phyloP scores from a whole-genome alignment of 2,329 filamentous ascomycete genomes.

The Epichloe baconii region DNA sequence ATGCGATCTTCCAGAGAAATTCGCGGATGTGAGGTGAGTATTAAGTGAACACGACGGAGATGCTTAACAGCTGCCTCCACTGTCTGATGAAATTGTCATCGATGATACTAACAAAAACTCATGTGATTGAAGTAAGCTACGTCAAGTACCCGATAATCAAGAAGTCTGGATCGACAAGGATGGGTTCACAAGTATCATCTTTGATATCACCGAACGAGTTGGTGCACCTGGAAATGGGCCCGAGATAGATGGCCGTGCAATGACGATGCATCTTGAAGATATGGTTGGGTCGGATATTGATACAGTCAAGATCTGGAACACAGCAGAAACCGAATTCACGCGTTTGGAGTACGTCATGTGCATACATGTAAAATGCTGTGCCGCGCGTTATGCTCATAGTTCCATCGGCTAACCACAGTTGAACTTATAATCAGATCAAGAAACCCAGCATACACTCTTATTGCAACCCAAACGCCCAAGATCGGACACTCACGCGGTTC shows the following conservation, averaged over 20 bases:
- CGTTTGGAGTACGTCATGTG: slow-evolving; percentile 33
- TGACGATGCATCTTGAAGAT: slow-evolving; percentile 56
- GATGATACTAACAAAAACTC: not conserved
- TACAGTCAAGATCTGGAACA: slow-evolving; percentile 52
- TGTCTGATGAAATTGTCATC: not conserved
- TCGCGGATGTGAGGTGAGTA: slow-evolving; percentile 57
- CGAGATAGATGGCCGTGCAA: slow-evolving; percentile 55
- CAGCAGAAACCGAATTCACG: slow-evolving; percentile 45
- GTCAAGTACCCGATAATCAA: slow-evolving; percentile 74
- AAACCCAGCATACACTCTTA: slow-evolving; percentile 54
- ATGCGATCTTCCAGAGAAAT: slow-evolving; percentile 52
- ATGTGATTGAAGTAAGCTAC: slow-evolving; percentile 41
- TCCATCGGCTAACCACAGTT: slow-evolving; percentile 11
- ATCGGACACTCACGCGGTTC: slow-evolving; percentile 20
- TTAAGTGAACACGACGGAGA: slow-evolving; percentile 11
- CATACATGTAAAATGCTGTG: not conserved
- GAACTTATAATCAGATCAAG: slow-evolving; percentile 21
- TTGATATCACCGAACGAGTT: slow-evolving; percentile 82
- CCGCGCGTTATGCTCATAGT: not conserved
- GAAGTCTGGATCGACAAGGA: slow-evolving; percentile 80
- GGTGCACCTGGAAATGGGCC: slow-evolving; percentile 37
- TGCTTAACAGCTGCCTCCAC: not conserved
- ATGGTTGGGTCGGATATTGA: slow-evolving; percentile 52
- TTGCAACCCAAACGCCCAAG: slow-evolving; percentile 47
- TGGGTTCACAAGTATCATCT: slow-evolving; percentile 75